Percentiles rank a stretch among this genome's conserved stretches.
Conservation (phyloP, 225 moss, liverwort and hornwort genomes). For the Marchantia paleacea region DNA sequence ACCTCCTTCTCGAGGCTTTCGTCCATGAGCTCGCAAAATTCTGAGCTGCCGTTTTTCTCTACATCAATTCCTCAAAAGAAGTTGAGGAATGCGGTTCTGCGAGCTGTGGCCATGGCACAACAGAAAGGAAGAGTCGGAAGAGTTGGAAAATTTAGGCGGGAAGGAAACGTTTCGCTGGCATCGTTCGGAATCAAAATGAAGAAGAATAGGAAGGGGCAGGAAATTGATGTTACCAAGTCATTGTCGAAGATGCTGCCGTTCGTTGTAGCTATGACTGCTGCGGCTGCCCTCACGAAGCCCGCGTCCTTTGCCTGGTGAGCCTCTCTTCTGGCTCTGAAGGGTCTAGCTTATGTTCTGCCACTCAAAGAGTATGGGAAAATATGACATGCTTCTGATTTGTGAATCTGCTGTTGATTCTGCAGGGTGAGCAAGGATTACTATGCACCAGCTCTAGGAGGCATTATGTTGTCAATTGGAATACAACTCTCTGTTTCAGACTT, state of each 20-base stretch:
- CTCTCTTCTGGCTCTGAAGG: not conserved
- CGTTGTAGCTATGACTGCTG: slow-evolving; percentile 81
- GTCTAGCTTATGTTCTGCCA: not conserved
- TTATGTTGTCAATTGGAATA: slow-evolving; percentile 95
- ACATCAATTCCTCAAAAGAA: not conserved
- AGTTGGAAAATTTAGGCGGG: slow-evolving; percentile 83
- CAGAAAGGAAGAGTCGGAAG: slow-evolving; percentile 85
- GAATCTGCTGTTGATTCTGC: slow-evolving; percentile 16
- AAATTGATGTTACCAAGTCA: slow-evolving; percentile 72
- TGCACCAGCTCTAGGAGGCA: slow-evolving; percentile 90
- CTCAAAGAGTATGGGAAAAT: not conserved
- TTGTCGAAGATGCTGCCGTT: slow-evolving; percentile 89
- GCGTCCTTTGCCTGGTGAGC: slow-evolving; percentile 87
- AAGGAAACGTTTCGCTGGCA: slow-evolving; percentile 83
- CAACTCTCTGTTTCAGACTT: slow-evolving; percentile 91
- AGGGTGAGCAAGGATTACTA: slow-evolving; percentile 97
- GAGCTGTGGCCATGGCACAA: slow-evolving; percentile 40
- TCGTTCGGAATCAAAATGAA: slow-evolving; percentile 82
- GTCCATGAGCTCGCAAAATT: slow-evolving; percentile 12
- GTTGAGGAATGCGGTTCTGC: not conserved
- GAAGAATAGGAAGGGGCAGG: slow-evolving; percentile 64
- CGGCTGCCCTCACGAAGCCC: slow-evolving; percentile 68
- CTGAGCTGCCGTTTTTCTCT: slow-evolving; percentile 4
- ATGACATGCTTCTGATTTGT: not conserved
- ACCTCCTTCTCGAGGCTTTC: slow-evolving; percentile 22